These are phyloP conservation scores for Blastomyces gilchristii DNA, from an alignment of 2,329 filamentous ascomycete species.

Conservation along the genomic window DNA sequence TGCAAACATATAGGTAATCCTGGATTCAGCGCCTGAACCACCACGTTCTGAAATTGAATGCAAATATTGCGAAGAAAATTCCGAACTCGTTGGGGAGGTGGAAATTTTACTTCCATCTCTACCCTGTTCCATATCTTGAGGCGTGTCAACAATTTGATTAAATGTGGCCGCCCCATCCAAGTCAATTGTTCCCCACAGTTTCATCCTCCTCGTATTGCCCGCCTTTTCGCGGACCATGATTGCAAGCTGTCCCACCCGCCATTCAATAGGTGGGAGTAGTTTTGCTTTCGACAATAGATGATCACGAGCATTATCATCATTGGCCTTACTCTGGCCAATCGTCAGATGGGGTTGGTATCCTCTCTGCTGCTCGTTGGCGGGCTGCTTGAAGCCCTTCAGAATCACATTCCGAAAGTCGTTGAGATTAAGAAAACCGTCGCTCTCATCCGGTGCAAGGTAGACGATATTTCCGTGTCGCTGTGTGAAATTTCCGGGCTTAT, in stretches of 20 bases:
- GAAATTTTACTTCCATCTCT: background rate
- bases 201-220: slow-evolving; percentile 42
- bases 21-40: background rate
- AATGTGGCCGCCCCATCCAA: slow-evolving; percentile 8
- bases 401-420: slow-evolving; percentile 28
- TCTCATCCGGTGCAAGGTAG: slow-evolving; percentile 26
- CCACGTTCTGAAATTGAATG: background rate
- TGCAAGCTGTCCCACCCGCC: slow-evolving; percentile 41
- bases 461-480: slow-evolving; percentile 44
- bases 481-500: slow-evolving; percentile 39
- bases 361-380: slow-evolving; percentile 19
- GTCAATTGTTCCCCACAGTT: slow-evolving; percentile 44
- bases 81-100: background rate
- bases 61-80: background rate
- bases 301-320: slow-evolving; percentile 37
- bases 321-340: slow-evolving; percentile 48
- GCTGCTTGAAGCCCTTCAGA: slow-evolving; percentile 25
- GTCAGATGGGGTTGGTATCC: slow-evolving; percentile 47
- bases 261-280: slow-evolving; percentile 40
- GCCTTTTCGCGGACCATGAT: slow-evolving; percentile 44
- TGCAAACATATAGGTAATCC: slow-evolving; percentile 25
- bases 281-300: slow-evolving; percentile 45
- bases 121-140: background rate
- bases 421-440: slow-evolving; percentile 18
- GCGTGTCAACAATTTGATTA: background rate